Conservation (phyloP, 1,284 basidiomycete species). For the Apiotrichum gracile region DNA sequence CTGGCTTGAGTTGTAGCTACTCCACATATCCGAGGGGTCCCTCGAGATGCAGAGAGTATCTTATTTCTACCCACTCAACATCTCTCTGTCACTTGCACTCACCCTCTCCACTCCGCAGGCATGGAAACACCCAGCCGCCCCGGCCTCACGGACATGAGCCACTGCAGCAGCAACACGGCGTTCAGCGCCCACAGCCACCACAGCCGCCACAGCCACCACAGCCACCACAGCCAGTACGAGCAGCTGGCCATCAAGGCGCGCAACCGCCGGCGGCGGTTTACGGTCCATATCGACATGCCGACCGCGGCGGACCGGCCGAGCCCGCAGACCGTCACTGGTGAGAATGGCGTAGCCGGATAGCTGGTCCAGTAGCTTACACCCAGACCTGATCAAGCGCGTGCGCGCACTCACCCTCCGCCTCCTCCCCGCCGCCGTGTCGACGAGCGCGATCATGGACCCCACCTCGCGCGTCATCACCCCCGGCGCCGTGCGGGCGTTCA, state of each 20-base stretch:
- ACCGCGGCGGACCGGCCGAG: neutral
- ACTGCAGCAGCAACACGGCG: no score
- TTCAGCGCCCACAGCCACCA: no score
- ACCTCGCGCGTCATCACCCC: slow-evolving; percentile 46
- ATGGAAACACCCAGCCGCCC: no score
- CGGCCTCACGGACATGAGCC: no score
- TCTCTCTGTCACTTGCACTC: no score
- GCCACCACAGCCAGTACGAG: neutral
- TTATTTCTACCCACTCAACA: no score
- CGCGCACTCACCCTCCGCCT: slow-evolving; percentile 68
- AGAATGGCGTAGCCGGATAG: neutral
- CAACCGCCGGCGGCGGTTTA: neutral
- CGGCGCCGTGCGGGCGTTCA: slow-evolving; percentile 47
- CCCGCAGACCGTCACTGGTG: neutral
- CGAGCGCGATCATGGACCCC: slow-evolving; percentile 36
- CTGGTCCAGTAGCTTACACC: neutral
- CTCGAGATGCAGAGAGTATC: no score
- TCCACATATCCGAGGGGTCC: no score
- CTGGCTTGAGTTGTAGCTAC: no score
- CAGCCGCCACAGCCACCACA: neutral
- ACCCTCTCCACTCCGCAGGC: no score
- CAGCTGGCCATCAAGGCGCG: neutral
- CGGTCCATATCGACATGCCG: neutral
- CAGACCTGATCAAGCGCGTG: slow-evolving; percentile 63
- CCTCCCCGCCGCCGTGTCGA: slow-evolving; percentile 62